phyloP scores from a whole-genome alignment of 1,284 basidiomycete species.

The Trichosporon faecale region DNA sequence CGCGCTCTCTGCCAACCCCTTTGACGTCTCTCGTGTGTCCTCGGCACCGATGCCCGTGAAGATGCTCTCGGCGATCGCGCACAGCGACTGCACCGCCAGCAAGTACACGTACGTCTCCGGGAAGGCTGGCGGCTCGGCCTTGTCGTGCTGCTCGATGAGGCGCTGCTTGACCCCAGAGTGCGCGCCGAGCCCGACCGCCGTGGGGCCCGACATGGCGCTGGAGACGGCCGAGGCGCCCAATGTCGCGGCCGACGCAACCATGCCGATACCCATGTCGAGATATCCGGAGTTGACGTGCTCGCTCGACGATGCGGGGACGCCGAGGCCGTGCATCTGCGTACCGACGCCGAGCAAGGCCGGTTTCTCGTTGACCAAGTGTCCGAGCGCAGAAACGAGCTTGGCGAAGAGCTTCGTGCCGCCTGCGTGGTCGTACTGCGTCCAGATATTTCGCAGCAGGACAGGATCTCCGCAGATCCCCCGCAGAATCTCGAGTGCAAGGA shows the following conservation, averaged over 20 bases:
- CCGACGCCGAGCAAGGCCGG: constrained; percentile 75
- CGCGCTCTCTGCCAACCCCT: constrained; percentile 74
- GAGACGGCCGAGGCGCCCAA: constrained; percentile 71
- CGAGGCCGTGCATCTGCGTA: constrained; percentile 73
- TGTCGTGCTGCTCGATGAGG: constrained; percentile 94
- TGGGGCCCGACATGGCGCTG: constrained; percentile 62
- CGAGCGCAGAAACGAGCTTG: constrained; percentile 74
- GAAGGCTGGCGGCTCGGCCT: constrained; percentile 86
- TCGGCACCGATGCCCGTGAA: constrained; percentile 59
- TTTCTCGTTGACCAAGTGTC: constrained; percentile 79
- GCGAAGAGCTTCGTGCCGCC: constrained; percentile 65
- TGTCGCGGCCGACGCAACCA: constrained; percentile 76
- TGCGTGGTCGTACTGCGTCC: constrained; percentile 71
- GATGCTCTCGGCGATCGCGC: constrained; percentile 84
- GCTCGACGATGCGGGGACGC: constrained; percentile 53
- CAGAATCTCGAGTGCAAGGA: constrained; percentile 86
- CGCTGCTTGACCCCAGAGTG: constrained; percentile 79
- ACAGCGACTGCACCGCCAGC: constrained; percentile 81
- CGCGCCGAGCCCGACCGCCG: constrained; percentile 61
- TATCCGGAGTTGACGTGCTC: constrained; percentile 41
- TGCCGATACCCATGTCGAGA: constrained; percentile 70
- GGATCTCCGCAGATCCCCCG: constrained; percentile 82
- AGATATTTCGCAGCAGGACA: constrained; percentile 73
- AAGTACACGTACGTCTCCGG: constrained; percentile 91
- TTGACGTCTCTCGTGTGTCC: constrained; percentile 55